Conservation (phyloP, 2,329 filamentous ascomycete species). For the Neonectria magnoliae region DNA sequence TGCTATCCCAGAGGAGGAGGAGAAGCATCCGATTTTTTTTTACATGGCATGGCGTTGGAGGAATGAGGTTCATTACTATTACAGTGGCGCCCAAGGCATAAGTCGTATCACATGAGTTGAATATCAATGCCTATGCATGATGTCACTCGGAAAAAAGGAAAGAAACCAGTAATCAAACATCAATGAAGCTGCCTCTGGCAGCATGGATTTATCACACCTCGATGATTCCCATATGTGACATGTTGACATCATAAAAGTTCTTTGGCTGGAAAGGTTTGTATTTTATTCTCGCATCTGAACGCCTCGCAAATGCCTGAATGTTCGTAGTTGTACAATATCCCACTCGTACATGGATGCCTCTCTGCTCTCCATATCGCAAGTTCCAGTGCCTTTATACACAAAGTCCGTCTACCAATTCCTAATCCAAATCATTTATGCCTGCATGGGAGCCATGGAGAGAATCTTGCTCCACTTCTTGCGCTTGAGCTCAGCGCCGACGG, state of each 20-base stretch:
- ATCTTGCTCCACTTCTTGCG: slow-evolving; percentile 99
- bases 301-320: slow-evolving; percentile 48
- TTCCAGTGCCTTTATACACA: slow-evolving; percentile 31
- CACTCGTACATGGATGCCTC: slow-evolving; percentile 37
- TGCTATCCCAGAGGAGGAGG: background rate
- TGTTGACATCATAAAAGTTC: slow-evolving; percentile 11
- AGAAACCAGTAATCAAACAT: background rate
- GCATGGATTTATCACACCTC: background rate
- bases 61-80: slow-evolving; percentile 25
- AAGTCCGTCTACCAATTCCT: slow-evolving; percentile 1
- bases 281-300: slow-evolving; percentile 45
- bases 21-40: slow-evolving; percentile 27
- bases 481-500: slow-evolving; percentile 89
- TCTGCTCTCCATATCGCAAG: slow-evolving; percentile 1
- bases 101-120: slow-evolving; percentile 7
- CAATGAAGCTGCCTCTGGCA: background rate
- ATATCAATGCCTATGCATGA: slow-evolving; percentile 21
- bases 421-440: slow-evolving; percentile 53
- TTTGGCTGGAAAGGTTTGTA: slow-evolving; percentile 39
- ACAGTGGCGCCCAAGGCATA: slow-evolving; percentile 17
- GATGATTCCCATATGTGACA: slow-evolving; percentile 13
- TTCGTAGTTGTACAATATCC: slow-evolving; percentile 48
- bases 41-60: slow-evolving; percentile 37
- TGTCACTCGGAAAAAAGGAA: slow-evolving; percentile 1
- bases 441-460: slow-evolving; percentile 86